phyloP scores from a whole-genome alignment of 2,329 filamentous ascomycete species.

The Aspergillus fijiensis region DNA sequence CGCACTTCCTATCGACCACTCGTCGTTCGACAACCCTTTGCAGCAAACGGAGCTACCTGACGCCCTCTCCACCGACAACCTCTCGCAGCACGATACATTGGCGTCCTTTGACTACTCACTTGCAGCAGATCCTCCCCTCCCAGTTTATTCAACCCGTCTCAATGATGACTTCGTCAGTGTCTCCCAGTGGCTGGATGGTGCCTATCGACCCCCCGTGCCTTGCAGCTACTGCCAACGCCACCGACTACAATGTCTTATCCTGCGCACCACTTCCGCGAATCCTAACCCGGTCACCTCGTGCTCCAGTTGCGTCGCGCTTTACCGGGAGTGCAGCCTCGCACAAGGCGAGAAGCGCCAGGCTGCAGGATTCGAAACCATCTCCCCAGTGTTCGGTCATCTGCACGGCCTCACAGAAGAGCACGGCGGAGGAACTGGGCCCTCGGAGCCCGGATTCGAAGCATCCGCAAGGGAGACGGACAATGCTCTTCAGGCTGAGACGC shows the following conservation, averaged over 20 bases:
- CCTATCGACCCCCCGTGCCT: slow-evolving; percentile 43
- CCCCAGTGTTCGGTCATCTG: slow-evolving; percentile 51
- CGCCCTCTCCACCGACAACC: not conserved
- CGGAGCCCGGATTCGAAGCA: not conserved
- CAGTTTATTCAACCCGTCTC: not conserved
- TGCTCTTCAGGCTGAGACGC: not conserved
- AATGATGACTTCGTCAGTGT: slow-evolving; percentile 25
- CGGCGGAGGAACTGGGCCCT: slow-evolving; percentile 22
- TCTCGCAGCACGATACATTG: not conserved
- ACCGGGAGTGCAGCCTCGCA: slow-evolving; percentile 52
- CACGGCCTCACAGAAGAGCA: slow-evolving; percentile 48
- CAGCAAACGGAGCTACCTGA: not conserved
- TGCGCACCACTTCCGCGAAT: slow-evolving; percentile 49
- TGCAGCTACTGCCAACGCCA: slow-evolving; percentile 48
- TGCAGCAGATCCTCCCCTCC: not conserved
- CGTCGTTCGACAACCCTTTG: not conserved
- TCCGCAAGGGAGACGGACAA: not conserved
- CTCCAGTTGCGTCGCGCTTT: slow-evolving; percentile 53
- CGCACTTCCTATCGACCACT: not conserved
- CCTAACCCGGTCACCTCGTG: slow-evolving; percentile 52
- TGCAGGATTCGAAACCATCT: slow-evolving; percentile 48
- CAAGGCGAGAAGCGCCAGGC: slow-evolving; percentile 47
- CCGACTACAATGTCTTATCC: slow-evolving; percentile 51
- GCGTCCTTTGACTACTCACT: not conserved
- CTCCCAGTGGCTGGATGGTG: slow-evolving; percentile 41